phyloP scores from a whole-genome alignment of 164 flowering plant species.

The Tetrastigma voinierianum region DNA sequence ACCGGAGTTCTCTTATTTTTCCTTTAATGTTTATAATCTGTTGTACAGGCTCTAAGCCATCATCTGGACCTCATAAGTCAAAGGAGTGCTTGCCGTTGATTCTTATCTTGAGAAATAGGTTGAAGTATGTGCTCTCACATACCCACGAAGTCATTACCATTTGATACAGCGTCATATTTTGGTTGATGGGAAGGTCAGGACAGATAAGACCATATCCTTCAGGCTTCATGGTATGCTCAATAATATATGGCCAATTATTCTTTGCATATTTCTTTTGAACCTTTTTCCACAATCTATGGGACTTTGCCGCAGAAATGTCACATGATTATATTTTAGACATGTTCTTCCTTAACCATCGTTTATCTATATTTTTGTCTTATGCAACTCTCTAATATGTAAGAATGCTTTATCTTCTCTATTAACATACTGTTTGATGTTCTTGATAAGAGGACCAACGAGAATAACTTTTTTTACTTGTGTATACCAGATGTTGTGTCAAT shows the following conservation, averaged over 20 bases:
- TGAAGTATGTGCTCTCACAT: too few relatives aligned
- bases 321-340: too few relatives aligned
- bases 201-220: constrained; percentile 57
- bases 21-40: background rate
- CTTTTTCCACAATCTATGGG: background rate
- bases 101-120: background rate
- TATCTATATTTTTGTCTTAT: too few relatives aligned
- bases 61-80: too few relatives aligned
- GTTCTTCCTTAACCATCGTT: too few relatives aligned
- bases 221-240: constrained; percentile 61
- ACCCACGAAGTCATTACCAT: background rate
- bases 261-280: background rate
- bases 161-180: too few relatives aligned
- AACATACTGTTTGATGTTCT: background rate
- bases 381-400: too few relatives aligned
- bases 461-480: background rate
- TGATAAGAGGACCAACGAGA: background rate
- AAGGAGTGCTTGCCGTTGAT: too few relatives aligned
- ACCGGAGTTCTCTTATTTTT: background rate
- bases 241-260: background rate
- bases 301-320: too few relatives aligned
- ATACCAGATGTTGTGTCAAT: constrained; percentile 45
- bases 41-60: constrained; percentile 22
- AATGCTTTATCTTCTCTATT: background rate
- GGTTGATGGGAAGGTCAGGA: constrained; percentile 25